phyloP scores from a whole-genome alignment of 495 filamentous ascomycete genomes.

The Bacidia gigantensis region DNA sequence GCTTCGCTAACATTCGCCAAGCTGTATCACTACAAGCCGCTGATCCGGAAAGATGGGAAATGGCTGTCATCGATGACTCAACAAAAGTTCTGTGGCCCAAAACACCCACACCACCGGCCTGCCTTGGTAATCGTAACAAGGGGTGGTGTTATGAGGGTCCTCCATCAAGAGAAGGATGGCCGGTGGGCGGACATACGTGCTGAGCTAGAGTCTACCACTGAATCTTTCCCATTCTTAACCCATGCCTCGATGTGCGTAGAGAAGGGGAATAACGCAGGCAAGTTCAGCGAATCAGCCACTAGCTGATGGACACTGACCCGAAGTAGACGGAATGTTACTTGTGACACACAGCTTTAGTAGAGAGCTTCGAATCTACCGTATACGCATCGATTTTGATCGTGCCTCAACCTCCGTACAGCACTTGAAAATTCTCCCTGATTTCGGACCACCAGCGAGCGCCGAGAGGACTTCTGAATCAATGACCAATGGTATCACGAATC shows the following conservation, averaged over 20 bases:
- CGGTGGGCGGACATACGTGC: slow-evolving; percentile 52
- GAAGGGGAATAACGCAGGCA: slow-evolving; percentile 28
- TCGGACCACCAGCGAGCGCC: slow-evolving; percentile 24
- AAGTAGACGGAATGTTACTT: slow-evolving; percentile 41
- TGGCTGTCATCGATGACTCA: slow-evolving; percentile 39
- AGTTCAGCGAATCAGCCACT: neutral
- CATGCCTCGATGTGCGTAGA: slow-evolving; percentile 71
- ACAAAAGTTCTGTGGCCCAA: slow-evolving; percentile 44
- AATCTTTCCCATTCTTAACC: slow-evolving; percentile 57
- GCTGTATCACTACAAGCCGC: slow-evolving; percentile 33
- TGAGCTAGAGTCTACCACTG: slow-evolving; percentile 55
- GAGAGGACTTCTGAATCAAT: neutral
- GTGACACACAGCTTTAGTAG: slow-evolving; percentile 52
- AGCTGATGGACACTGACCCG: neutral
- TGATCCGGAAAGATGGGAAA: slow-evolving; percentile 31
- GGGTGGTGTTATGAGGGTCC: slow-evolving; percentile 51
- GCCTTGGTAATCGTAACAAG: slow-evolving; percentile 58
- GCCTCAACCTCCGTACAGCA: slow-evolving; percentile 35
- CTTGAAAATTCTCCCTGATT: slow-evolving; percentile 33
- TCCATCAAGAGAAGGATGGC: slow-evolving; percentile 55
- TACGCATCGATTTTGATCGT: slow-evolving; percentile 39
- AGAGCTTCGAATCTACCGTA: slow-evolving; percentile 50
- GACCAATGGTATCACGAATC: slow-evolving; percentile 5
- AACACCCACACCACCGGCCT: slow-evolving; percentile 51
- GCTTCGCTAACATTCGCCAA: slow-evolving; percentile 3